Evolutionary conservation across 2,329 filamentous ascomycete genomes (phyloP).

Genomic region (Aspergillus quadricinctus): DNA sequence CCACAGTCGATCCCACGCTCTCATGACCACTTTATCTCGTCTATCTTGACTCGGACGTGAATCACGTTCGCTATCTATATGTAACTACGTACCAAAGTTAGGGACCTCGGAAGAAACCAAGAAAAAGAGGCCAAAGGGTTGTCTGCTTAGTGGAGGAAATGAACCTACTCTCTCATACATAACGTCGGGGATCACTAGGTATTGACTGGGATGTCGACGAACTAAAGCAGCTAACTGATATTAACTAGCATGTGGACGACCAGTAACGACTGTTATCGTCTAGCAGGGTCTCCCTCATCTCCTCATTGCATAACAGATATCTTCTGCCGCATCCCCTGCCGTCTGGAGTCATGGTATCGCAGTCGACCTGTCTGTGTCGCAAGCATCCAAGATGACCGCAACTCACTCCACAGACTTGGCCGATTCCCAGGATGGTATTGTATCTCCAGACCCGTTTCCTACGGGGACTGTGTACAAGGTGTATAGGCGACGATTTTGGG

Average conservation of each 20-base stretch:
- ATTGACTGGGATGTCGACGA: constrained; percentile 8
- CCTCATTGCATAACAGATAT: background rate
- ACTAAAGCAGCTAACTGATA: constrained; percentile 6
- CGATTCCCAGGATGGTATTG: constrained; percentile 3
- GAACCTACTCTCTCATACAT: background rate
- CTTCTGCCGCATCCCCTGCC: background rate
- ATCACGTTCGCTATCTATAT: background rate
- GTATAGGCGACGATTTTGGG: constrained; percentile 88
- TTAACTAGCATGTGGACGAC: background rate
- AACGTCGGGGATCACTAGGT: background rate
- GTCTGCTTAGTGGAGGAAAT: background rate
- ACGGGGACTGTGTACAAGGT: constrained; percentile 45
- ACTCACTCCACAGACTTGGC: background rate
- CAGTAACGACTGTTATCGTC: background rate
- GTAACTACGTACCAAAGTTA: background rate
- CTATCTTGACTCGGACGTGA: background rate
- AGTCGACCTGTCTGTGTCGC: background rate
- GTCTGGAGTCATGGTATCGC: background rate
- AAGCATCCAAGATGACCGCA: background rate
- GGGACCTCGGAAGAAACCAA: background rate
- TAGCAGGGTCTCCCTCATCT: background rate
- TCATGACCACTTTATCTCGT: background rate
- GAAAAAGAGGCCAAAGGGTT: no score
- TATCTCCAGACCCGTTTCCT: constrained; percentile 8
- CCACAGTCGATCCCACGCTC: background rate